Evolutionary conservation across 345 rosid species (phyloP).

Genomic region (Arabidopsis arenosa): DNA sequence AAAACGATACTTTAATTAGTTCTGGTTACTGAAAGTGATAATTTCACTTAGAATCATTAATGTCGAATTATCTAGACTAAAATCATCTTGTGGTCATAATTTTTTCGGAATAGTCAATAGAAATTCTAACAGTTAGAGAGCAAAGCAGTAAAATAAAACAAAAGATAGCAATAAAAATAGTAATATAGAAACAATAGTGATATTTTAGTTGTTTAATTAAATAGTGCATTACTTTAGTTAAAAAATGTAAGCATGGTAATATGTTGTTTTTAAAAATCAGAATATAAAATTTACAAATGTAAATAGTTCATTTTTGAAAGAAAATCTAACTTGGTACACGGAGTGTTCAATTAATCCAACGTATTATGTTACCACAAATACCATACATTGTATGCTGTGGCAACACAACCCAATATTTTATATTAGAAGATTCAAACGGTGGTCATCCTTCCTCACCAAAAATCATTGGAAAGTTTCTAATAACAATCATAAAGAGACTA

Average conservation of each 20-base stretch:
- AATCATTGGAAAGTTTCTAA: too few species aligned
- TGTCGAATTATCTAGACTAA: background rate
- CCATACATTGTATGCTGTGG: too few species aligned
- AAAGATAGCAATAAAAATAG: background rate
- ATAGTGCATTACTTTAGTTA: background rate
- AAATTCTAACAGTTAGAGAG: background rate
- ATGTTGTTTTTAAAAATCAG: background rate
- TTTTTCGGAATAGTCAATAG: background rate
- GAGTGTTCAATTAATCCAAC: too few species aligned
- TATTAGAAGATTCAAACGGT: too few species aligned
- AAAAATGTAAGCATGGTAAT: background rate
- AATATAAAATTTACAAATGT: too few species aligned
- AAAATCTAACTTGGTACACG: too few species aligned
- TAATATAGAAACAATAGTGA: background rate
- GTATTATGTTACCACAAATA: too few species aligned
- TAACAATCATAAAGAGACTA: too few species aligned
- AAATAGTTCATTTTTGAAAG: too few species aligned
- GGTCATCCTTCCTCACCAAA: too few species aligned
- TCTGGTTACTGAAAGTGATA: constrained; percentile 28
- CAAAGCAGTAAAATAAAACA: background rate
- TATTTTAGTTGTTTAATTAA: background rate
- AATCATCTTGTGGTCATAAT: background rate
- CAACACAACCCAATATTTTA: too few species aligned
- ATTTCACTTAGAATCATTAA: constrained; percentile 7
- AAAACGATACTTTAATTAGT: constrained; percentile 8